Evolutionary conservation across 2,329 filamentous ascomycete genomes (phyloP).

Genomic region (Aspergillus oerlinghausenensis): DNA sequence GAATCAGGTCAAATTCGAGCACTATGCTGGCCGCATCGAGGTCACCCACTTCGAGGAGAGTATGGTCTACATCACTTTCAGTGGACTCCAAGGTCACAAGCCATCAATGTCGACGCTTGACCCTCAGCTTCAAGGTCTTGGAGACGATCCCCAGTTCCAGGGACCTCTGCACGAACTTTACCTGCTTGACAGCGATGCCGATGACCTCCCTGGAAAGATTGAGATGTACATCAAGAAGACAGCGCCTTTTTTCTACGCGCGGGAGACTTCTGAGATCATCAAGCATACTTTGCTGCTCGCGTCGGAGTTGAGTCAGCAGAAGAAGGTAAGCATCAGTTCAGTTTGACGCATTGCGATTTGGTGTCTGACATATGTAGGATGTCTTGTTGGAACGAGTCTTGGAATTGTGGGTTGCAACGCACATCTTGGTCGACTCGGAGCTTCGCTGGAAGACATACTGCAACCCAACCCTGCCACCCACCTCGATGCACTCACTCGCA

Average conservation of each 20-base stretch:
- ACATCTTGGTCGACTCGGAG: constrained; percentile 48
- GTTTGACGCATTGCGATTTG: neutral
- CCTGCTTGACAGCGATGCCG: constrained; percentile 47
- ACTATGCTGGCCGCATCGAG: constrained; percentile 50
- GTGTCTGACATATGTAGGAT: constrained; percentile 30
- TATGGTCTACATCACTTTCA: constrained; percentile 46
- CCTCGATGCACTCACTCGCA: constrained; percentile 33
- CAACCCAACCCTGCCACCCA: constrained; percentile 39
- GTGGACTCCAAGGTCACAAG: constrained; percentile 37
- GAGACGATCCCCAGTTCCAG: constrained; percentile 36
- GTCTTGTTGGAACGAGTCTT: constrained; percentile 47
- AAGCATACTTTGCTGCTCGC: constrained; percentile 44
- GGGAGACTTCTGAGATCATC: constrained; percentile 50
- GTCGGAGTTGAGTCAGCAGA: constrained; percentile 33
- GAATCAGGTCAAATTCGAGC: constrained; percentile 45
- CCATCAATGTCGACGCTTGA: constrained; percentile 33
- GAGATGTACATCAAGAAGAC: constrained; percentile 52
- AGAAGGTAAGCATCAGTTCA: constrained; percentile 27
- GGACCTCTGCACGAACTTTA: constrained; percentile 40
- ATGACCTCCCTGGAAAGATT: constrained; percentile 49
- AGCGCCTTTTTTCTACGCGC: constrained; percentile 42
- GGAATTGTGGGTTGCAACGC: constrained; percentile 55
- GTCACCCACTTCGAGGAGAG: constrained; percentile 53
- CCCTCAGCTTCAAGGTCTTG: constrained; percentile 38
- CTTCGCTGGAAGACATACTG: constrained; percentile 48